phyloP scores from a whole-genome alignment of 2,329 filamentous ascomycete genomes.

The Cladophialophora exuberans region DNA sequence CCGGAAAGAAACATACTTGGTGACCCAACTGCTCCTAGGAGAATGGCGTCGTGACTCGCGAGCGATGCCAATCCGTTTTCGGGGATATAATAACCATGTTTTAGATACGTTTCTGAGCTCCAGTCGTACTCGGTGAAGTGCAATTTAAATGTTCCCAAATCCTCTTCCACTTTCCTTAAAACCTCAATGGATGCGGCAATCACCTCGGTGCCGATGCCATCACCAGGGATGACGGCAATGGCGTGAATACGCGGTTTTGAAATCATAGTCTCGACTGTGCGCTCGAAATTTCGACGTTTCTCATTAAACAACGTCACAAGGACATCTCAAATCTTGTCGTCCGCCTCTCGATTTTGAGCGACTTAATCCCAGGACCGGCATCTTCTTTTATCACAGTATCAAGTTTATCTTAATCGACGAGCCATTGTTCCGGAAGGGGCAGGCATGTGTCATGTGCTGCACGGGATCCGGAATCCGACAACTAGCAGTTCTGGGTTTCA shows the following conservation, averaged over 20 bases:
- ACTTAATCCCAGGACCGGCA: too few species aligned
- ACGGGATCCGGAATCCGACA: too few species aligned
- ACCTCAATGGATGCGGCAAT: slow-evolving; percentile 51
- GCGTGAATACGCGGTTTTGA: not conserved
- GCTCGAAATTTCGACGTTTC: not conserved
- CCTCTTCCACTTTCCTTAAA: slow-evolving; percentile 24
- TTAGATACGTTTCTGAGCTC: slow-evolving; percentile 50
- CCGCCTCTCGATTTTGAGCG: too few species aligned
- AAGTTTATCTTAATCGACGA: too few species aligned
- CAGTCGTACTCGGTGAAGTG: slow-evolving; percentile 57
- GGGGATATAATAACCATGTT: slow-evolving; percentile 57
- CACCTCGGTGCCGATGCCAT: slow-evolving; percentile 67
- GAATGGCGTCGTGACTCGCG: slow-evolving; percentile 56
- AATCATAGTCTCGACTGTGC: not conserved
- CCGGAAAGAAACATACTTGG: not conserved
- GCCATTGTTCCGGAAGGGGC: too few species aligned
- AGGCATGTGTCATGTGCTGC: too few species aligned
- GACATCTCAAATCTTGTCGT: too few species aligned
- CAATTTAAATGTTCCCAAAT: slow-evolving; percentile 38
- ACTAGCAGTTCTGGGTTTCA: too few species aligned
- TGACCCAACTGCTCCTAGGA: slow-evolving; percentile 62
- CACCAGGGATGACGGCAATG: slow-evolving; percentile 64
- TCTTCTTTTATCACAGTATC: too few species aligned
- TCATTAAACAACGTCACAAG: too few species aligned
- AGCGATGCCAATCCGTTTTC: slow-evolving; percentile 54